These are phyloP conservation scores for Pythium sp. DNA, from an alignment of 352 stramenopile genomes.

Conservation along the genomic window DNA sequence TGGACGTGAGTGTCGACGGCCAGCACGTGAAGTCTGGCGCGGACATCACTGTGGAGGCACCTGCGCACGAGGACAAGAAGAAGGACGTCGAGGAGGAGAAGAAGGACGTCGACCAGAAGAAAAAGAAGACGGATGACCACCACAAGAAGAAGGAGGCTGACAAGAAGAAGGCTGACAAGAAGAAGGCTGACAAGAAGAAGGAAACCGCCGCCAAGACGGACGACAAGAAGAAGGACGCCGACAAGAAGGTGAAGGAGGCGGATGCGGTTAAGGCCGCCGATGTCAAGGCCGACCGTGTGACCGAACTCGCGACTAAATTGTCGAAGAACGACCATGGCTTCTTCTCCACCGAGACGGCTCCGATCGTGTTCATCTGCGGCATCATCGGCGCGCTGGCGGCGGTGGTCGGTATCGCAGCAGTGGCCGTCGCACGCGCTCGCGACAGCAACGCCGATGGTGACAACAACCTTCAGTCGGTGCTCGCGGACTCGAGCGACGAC, in stretches of 20 bases:
- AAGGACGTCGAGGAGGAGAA: neutral
- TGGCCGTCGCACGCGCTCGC: conserved; percentile 41
- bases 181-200: conserved; percentile 18
- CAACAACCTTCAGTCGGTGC: conserved; percentile 35
- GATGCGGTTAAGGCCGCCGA: conserved; percentile 7
- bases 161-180: neutral
- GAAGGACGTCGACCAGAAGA: conserved; percentile 8
- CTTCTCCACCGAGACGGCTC: conserved; percentile 37
- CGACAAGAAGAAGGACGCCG: conserved; percentile 13
- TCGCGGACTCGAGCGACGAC: conserved; percentile 37
- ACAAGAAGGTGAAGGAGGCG: conserved; percentile 8
- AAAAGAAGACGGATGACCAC: conserved; percentile 3
- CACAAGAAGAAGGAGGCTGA: conserved; percentile 2
- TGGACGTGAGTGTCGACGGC: conserved; percentile 16
- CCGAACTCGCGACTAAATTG: conserved; percentile 58
- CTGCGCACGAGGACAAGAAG: conserved; percentile 1
- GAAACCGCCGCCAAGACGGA: conserved; percentile 12
- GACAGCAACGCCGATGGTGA: conserved; percentile 20
- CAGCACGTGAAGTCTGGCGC: conserved; percentile 16
- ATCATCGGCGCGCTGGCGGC: conserved; percentile 63
- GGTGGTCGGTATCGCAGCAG: conserved; percentile 56
- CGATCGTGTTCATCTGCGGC: conserved; percentile 62
- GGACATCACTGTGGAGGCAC: conserved; percentile 12
- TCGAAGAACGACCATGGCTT: conserved; percentile 31
- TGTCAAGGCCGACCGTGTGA: conserved; percentile 33